Base-by-base conservation (phyloP, 1,284 basidiomycete species). In the Exobasidium cylindrosporum region DNA sequence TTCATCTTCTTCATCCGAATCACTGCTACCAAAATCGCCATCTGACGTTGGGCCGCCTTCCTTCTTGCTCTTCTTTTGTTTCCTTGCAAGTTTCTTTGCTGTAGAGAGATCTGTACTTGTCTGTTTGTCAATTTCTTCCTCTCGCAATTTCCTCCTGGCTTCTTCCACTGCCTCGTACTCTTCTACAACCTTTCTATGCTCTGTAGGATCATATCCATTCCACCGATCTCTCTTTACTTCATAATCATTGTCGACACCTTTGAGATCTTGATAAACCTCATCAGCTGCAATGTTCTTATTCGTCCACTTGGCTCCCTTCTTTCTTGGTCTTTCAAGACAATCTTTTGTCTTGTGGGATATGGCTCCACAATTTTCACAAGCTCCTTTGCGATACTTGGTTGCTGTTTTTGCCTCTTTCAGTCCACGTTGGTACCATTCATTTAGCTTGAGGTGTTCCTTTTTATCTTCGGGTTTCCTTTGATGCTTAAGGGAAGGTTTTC, bases 341-440 rank as follows among this genome's bases (percentile, higher is more conserved):
- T 98, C 96, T 72, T 86, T 83, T 64, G 85, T 86, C 82, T 90
- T 89, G 84, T 99, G 96, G 1, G 92, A 91, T 85, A 97, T 89
- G 17, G 95, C 90, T 62, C 95, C 95, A 75, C 95, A 99, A 80
- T 99, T 99, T 83, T 96, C 93, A 83, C 95, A 99, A 31, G 95
- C 96, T 32, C 95, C 95, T 80, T 96, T 95, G 70, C 96, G 87
- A 80, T 90, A 99, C 82, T 96, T 97, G 78, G 91, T 97, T 44
- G 93, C 90, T 0, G 91, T 90, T 0, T 92, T 91, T 2, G 90
- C 92, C 0, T 89, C 87, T 68, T 87, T 89, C 11, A 85, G 85
- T n/a, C 92, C 92, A 64, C 95, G 86, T 79, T 92, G 89, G 80
- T 97, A 97, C 91, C 93, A 95, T 67, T 88, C 87, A 76, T 92